phyloP scores from a whole-genome alignment of 768 basidiomycete species.

The Saitozyma sp. region DNA sequence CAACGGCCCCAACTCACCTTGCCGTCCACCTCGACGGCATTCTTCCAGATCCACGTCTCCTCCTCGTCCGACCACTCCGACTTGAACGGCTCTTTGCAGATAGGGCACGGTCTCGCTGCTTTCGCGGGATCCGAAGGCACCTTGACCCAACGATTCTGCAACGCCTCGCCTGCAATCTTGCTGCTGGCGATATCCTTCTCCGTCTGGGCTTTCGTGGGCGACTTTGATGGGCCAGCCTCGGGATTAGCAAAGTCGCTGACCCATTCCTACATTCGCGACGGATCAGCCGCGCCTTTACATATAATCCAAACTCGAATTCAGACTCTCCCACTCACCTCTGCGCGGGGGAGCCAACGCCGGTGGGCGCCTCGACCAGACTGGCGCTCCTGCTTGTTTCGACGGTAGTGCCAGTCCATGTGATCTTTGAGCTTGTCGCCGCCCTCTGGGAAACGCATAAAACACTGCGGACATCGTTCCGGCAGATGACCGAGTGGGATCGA shows the following conservation, averaged over 20 bases:
- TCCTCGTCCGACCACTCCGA: slow-evolving; percentile 91
- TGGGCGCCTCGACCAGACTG: slow-evolving; percentile 79
- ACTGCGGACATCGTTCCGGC: slow-evolving; percentile 86
- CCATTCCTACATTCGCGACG: slow-evolving; percentile 69
- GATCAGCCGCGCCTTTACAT: neutral
- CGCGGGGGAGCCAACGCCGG: slow-evolving; percentile 81
- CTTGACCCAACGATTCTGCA: slow-evolving; percentile 69
- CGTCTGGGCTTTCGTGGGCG: slow-evolving; percentile 60
- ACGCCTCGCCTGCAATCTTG: slow-evolving; percentile 61
- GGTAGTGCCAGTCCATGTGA: slow-evolving; percentile 95
- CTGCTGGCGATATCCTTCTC: neutral
- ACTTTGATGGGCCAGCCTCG: slow-evolving; percentile 40
- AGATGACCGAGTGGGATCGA: slow-evolving; percentile 58
- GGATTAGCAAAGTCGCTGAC: slow-evolving; percentile 60
- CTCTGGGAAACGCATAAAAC: slow-evolving; percentile 82
- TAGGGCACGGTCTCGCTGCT: slow-evolving; percentile 85
- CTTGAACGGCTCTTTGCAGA: slow-evolving; percentile 92
- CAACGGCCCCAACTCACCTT: slow-evolving; percentile 57
- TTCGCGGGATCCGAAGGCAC: slow-evolving; percentile 74
- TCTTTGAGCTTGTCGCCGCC: slow-evolving; percentile 75
- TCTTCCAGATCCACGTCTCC: slow-evolving; percentile 97
- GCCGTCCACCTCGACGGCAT: slow-evolving; percentile 80
- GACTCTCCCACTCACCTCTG: slow-evolving; percentile 63
- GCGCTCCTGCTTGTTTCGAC: slow-evolving; percentile 65
- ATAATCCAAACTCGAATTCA: neutral